Evolutionary conservation across 441 rosid genomes (phyloP).

Genomic region (Syzygium malaccense): DNA sequence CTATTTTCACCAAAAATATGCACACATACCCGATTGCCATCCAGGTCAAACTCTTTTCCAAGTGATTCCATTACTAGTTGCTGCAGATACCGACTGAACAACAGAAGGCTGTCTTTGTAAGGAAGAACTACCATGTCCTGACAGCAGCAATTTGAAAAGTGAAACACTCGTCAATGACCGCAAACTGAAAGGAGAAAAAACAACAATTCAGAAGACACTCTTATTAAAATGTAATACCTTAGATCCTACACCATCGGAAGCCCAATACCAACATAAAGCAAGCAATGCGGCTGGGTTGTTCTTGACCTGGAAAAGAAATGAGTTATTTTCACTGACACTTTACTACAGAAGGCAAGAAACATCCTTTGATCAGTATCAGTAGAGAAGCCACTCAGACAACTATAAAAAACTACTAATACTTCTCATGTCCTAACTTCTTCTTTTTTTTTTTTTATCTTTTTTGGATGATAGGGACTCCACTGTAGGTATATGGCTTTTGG

Average conservation of each 20-base stretch:
- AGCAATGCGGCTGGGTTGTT: constrained; percentile 82
- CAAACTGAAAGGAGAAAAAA: background rate
- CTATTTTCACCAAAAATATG: background rate
- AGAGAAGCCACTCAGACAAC: background rate
- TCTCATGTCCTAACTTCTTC: background rate
- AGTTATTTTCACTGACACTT: background rate
- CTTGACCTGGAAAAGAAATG: constrained; percentile 43
- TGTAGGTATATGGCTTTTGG: background rate
- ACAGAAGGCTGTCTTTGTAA: constrained; percentile 90
- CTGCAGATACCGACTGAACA: constrained; percentile 91
- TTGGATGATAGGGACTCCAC: background rate
- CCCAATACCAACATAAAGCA: constrained; percentile 97
- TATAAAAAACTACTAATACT: background rate
- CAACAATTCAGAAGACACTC: background rate
- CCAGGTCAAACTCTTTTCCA: constrained; percentile 96
- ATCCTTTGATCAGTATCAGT: background rate
- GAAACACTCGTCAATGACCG: constrained; percentile 1
- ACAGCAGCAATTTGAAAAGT: constrained; percentile 9
- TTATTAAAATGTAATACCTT: constrained; percentile 44
- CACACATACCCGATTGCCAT: constrained; percentile 73
- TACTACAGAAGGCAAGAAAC: background rate
- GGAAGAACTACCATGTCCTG: constrained; percentile 99
- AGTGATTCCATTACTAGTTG: constrained; percentile 98
- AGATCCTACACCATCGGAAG: constrained; percentile 80
- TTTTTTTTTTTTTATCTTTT: background rate